A percentile compares a stretch with the other conserved stretches of the same genome.
Evolutionary conservation across 805 yeast genomes (phyloP).

Genomic region (Tanozyma kutaoensis): DNA sequence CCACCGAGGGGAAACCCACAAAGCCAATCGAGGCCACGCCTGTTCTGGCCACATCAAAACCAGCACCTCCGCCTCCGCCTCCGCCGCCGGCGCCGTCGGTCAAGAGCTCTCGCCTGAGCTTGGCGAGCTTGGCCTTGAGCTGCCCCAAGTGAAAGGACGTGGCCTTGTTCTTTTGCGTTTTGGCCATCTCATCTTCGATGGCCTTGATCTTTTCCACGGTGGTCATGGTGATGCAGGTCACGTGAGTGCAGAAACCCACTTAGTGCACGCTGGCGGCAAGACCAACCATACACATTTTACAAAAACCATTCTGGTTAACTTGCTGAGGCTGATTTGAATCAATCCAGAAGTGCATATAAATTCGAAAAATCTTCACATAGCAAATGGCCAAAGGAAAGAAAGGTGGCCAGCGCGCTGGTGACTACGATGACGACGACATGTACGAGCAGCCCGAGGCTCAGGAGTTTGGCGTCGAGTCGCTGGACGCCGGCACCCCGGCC

Average conservation of each 20-base stretch:
- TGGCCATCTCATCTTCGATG: constrained; percentile 96
- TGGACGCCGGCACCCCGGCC: constrained; percentile 8
- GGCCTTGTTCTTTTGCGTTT: constrained; percentile 95
- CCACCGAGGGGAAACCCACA: constrained; percentile 97
- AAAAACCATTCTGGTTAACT: constrained; percentile 6
- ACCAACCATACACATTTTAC: constrained; percentile 6
- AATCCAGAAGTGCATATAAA: not conserved
- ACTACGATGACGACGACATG: constrained; percentile 71
- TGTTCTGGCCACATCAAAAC: constrained; percentile 97
- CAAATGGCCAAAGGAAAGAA: constrained; percentile 34
- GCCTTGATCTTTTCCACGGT: constrained; percentile 56
- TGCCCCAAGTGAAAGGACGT: constrained; percentile 97
- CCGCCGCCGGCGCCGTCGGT: constrained; percentile 39
- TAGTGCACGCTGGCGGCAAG: constrained; percentile 2
- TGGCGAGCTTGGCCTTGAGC: constrained; percentile 91
- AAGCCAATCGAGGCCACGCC: constrained; percentile 97
- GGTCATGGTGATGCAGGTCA: constrained; percentile 16
- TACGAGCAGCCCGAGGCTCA: constrained; percentile 23
- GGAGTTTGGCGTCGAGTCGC: constrained; percentile 14
- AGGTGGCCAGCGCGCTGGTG: constrained; percentile 46
- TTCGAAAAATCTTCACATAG: not conserved
- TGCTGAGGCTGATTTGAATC: not conserved
- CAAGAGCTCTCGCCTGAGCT: constrained; percentile 82
- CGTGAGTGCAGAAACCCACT: constrained; percentile 1
- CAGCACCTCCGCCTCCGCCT: constrained; percentile 88